A percentile compares a stretch with the other conserved stretches of the same genome.
Conservation (phyloP, 208 protist species). For the Trypanosoma grayi region DNA sequence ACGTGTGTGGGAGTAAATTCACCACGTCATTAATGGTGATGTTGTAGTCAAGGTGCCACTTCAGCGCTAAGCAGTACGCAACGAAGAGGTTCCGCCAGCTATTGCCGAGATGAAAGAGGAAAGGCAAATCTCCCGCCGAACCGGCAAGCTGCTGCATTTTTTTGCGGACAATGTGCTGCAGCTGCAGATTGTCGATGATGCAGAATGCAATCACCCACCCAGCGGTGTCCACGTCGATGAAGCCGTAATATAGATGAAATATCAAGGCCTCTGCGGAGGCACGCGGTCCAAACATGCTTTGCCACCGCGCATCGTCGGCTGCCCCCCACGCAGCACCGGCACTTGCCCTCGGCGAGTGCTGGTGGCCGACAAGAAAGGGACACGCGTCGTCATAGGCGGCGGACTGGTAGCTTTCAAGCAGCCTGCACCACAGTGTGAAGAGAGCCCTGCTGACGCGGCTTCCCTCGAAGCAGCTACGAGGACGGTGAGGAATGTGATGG, state of each 20-base stretch:
- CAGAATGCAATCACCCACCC: conserved; percentile 78
- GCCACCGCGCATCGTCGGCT: conserved; percentile 31
- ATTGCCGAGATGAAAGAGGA: conserved; percentile 13
- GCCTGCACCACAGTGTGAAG: conserved; percentile 28
- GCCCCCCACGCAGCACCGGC: background rate
- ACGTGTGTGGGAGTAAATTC: conserved; percentile 38
- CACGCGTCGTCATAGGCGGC: background rate
- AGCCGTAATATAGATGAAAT: conserved; percentile 48
- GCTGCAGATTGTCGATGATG: conserved; percentile 65
- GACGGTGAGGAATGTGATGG: background rate
- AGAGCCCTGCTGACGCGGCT: conserved; percentile 8
- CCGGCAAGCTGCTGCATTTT: conserved; percentile 1
- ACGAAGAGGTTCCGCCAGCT: conserved; percentile 52
- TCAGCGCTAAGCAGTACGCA: conserved; percentile 62
- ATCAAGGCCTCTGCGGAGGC: conserved; percentile 48
- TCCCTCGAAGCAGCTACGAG: background rate
- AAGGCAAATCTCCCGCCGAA: background rate
- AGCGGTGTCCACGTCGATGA: conserved; percentile 45
- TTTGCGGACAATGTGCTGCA: conserved; percentile 41
- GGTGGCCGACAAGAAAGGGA: conserved; percentile 11
- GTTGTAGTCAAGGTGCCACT: conserved; percentile 72
- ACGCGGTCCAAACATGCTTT: conserved; percentile 4
- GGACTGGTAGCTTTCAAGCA: conserved; percentile 19
- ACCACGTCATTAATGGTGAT: conserved; percentile 56
- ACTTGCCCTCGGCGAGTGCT: background rate